These are phyloP conservation scores for Naganishia onofrii DNA, from an alignment of 768 basidiomycete species.

Conservation along the genomic window DNA sequence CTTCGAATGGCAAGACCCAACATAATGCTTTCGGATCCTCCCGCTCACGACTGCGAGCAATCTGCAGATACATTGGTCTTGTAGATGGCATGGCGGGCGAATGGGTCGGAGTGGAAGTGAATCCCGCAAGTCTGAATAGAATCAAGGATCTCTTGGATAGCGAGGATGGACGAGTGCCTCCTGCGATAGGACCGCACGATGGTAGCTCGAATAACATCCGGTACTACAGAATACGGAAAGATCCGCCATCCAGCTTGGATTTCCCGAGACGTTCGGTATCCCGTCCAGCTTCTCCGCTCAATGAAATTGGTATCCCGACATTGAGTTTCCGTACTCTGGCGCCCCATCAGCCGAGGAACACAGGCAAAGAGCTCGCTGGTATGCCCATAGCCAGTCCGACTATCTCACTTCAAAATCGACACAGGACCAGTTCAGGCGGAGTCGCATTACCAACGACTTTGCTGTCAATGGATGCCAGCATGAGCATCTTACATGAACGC, in stretches of 20 bases:
- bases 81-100: constrained; percentile 41
- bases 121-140: constrained; percentile 5
- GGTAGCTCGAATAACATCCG: constrained; percentile 14
- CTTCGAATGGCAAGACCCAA: constrained; percentile 24
- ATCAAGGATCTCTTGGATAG: neutral
- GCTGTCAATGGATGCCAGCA: neutral
- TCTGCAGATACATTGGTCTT: constrained; percentile 44
- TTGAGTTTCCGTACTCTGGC: neutral
- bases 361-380: no score
- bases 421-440: neutral
- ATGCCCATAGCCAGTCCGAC: neutral
- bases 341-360: no score
- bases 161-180: neutral
- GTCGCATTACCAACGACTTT: neutral
- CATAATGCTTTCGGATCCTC: neutral
- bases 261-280: neutral
- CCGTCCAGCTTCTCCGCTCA: neutral
- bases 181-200: neutral
- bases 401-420: neutral
- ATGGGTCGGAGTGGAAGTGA: constrained; percentile 48
- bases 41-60: constrained; percentile 40
- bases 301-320: neutral
- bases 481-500: neutral
- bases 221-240: neutral
- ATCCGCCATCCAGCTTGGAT: neutral